Percentiles rank a stretch among this genome's conserved stretches.
These are phyloP conservation scores for Exserohilum rostratum DNA, from an alignment of 2,329 filamentous ascomycete genomes.

Conservation along the genomic window DNA sequence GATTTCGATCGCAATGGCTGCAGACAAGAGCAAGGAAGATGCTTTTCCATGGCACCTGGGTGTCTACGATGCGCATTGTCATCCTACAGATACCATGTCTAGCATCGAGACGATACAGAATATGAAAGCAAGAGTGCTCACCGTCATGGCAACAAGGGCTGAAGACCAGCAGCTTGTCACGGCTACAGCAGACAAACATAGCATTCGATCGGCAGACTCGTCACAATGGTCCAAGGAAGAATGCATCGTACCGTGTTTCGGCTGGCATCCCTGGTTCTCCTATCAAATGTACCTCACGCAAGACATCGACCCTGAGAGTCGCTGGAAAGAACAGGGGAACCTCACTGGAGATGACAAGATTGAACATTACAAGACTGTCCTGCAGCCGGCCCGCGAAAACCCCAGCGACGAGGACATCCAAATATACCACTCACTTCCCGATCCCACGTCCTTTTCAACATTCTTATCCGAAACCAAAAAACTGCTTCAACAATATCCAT, in stretches of 20 bases:
- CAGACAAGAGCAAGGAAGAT: slow-evolving; percentile 10
- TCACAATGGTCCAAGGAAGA: slow-evolving; percentile 43
- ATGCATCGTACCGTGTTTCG: slow-evolving; percentile 73
- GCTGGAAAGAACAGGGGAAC: slow-evolving; percentile 49
- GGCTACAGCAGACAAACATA: slow-evolving; percentile 62
- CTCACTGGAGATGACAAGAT: slow-evolving; percentile 55
- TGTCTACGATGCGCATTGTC: slow-evolving; percentile 80
- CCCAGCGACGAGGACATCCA: slow-evolving; percentile 48
- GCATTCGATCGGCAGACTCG: slow-evolving; percentile 48
- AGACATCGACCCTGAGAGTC: neutral
- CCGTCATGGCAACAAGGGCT: slow-evolving; percentile 77
- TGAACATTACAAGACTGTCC: slow-evolving; percentile 70
- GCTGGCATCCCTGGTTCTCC: slow-evolving; percentile 89
- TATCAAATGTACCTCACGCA: slow-evolving; percentile 67
- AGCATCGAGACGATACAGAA: slow-evolving; percentile 62
- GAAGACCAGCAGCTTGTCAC: slow-evolving; percentile 78
- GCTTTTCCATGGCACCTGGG: slow-evolving; percentile 72
- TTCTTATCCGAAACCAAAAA: slow-evolving; percentile 63
- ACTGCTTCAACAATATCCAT: slow-evolving; percentile 63
- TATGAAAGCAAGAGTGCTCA: slow-evolving; percentile 71
- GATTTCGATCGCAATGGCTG: slow-evolving; percentile 1
- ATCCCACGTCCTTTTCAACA: slow-evolving; percentile 64
- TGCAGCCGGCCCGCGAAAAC: slow-evolving; percentile 55
- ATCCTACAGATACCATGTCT: slow-evolving; percentile 78
- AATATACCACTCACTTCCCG: slow-evolving; percentile 59